Conservation (phyloP, 768 basidiomycete species). For the Austroboletus eburneus region DNA sequence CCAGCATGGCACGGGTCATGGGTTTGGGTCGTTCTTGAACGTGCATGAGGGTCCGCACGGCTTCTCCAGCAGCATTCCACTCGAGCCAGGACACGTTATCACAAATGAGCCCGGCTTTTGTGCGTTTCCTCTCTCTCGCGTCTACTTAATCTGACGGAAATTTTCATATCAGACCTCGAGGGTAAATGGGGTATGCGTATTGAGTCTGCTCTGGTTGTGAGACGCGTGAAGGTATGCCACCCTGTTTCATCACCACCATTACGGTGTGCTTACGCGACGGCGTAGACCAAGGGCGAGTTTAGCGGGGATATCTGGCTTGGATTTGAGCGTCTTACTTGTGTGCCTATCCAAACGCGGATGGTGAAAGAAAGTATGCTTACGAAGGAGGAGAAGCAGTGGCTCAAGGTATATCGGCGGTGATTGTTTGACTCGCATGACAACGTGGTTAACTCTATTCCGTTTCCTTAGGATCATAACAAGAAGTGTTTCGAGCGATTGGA, state of each 20-base stretch:
- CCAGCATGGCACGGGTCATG: constrained; percentile 92
- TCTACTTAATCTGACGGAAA: constrained; percentile 16
- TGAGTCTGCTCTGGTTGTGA: constrained; percentile 80
- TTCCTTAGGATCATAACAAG: constrained; percentile 73
- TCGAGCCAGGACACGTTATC: constrained; percentile 84
- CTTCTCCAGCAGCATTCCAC: constrained; percentile 63
- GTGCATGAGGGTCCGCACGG: constrained; percentile 84
- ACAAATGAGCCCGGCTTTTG: constrained; percentile 95
- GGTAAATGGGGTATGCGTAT: constrained; percentile 88
- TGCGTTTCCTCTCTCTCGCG: constrained; percentile 38
- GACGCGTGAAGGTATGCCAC: constrained; percentile 44
- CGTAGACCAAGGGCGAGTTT: constrained; percentile 67
- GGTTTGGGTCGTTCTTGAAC: constrained; percentile 81
- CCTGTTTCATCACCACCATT: constrained; percentile 4
- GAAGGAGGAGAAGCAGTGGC: constrained; percentile 83
- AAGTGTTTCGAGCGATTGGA: constrained; percentile 61
- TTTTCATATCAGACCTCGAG: constrained; percentile 69
- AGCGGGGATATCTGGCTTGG: constrained; percentile 80
- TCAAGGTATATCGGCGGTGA: constrained; percentile 51
- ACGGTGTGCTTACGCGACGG: constrained; percentile 5
- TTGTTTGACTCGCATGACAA: not conserved
- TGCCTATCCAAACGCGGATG: constrained; percentile 90
- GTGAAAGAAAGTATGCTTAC: constrained; percentile 81
- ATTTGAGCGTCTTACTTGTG: constrained; percentile 89
- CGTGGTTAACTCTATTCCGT: constrained; percentile 8